phyloP scores from a whole-genome alignment of 768 basidiomycete genomes.

The Termitomyces sp. region DNA sequence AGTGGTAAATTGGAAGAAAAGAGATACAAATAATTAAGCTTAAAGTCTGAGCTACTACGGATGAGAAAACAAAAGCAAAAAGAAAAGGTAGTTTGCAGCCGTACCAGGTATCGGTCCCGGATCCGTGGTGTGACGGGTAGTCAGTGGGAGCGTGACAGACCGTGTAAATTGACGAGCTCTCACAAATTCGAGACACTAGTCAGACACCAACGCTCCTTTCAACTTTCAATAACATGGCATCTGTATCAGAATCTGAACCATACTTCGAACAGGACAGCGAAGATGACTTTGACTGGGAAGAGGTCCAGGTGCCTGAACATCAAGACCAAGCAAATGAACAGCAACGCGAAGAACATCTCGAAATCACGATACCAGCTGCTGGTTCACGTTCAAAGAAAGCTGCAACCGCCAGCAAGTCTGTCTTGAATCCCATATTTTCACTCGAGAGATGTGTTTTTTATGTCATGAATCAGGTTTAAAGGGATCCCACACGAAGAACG shows the following conservation, averaged over 20 bases:
- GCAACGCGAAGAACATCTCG: constrained; percentile 36
- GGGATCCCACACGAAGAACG: constrained; percentile 64
- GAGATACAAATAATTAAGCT: background rate
- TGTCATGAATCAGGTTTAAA: constrained; percentile 32
- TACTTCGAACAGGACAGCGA: constrained; percentile 38
- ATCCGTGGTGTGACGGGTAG: constrained; percentile 1
- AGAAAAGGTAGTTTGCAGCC: background rate
- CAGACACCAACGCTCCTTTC: constrained; percentile 1
- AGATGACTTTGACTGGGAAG: constrained; percentile 80
- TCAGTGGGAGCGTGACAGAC: constrained; percentile 12
- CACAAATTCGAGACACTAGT: background rate
- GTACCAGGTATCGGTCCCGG: background rate
- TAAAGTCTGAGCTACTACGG: background rate
- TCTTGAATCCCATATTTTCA: constrained; percentile 9
- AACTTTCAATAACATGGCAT: constrained; percentile 11
- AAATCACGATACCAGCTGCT: constrained; percentile 58
- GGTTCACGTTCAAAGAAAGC: constrained; percentile 30
- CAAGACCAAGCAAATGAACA: constrained; percentile 13
- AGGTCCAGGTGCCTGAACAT: constrained; percentile 56
- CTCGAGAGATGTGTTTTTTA: constrained; percentile 12
- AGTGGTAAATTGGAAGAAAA: background rate
- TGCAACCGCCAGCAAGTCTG: constrained; percentile 40
- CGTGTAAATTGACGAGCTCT: constrained; percentile 9
- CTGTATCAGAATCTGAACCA: constrained; percentile 13
- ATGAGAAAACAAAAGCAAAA: background rate